Percentiles rank a stretch among this genome's conserved stretches.
These are phyloP conservation scores for Limnanthes douglasii DNA, from an alignment of 345 rosid species.

Conservation along the genomic window DNA sequence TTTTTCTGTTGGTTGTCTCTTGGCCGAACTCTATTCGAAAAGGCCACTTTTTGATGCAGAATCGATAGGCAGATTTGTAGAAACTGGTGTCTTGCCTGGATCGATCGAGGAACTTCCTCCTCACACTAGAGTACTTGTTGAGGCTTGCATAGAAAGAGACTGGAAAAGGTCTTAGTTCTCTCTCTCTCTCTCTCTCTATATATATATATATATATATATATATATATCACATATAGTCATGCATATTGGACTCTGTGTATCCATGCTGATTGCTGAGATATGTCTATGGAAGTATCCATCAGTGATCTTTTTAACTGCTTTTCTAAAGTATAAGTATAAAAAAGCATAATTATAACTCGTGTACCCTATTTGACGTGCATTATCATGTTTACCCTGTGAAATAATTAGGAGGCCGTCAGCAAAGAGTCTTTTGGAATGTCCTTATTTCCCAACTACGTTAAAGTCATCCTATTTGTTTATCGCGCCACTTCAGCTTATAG, in stretches of 20 bases:
- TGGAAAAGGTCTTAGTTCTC: constrained; percentile 37
- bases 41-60: constrained; percentile 63
- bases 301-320: background rate
- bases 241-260: too few species aligned
- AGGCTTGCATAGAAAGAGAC: constrained; percentile 65
- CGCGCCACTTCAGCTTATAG: constrained; percentile 74
- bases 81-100: constrained; percentile 39
- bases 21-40: constrained; percentile 68
- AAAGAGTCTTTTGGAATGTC: constrained; percentile 68
- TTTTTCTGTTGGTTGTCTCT: constrained; percentile 70
- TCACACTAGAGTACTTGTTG: constrained; percentile 46
- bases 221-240: too few species aligned
- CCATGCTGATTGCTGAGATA: too few species aligned
- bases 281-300: too few species aligned
- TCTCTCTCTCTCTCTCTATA: background rate
- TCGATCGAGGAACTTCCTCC: constrained; percentile 60
- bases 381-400: constrained; percentile 10
- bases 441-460: constrained; percentile 67
- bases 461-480: constrained; percentile 69
- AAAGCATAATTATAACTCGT: background rate
- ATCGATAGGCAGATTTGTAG: constrained; percentile 38
- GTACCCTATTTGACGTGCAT: background rate
- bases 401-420: constrained; percentile 76
- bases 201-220: too few species aligned
- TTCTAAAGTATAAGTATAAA: background rate